Base-by-base conservation (phyloP, 805 yeast species). In the Brettanomyces sp. region DNA sequence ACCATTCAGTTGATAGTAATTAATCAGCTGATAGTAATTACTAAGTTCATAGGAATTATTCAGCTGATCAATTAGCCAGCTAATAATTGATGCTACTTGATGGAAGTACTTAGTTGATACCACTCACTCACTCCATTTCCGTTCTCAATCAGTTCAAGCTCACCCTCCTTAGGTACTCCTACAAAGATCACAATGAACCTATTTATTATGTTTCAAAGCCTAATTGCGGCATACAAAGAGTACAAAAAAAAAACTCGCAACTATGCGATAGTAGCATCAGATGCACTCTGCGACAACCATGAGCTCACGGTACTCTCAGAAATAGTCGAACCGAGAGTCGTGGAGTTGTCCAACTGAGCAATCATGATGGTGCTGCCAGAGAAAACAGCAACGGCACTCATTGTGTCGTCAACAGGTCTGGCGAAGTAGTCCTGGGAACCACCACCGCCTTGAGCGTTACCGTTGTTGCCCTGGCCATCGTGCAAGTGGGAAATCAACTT, bases 351-450 rank as follows among this genome's bases (percentile, higher is more conserved):
- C 46, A 89, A 76, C 51, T 73, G 68, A 51, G 78, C 77, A 57
- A 87, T 65, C 59, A 77, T 76, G 54, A 88, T 73, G 36, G 67
- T 51, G 50, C 73, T 69, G 49, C 75, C 71, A 52, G 76, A 70
- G 69, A 93, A 91, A 60, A 93, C 70, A 49, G 77, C 96, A 54
- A 96, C 98, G 59, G 93, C 96, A 74, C 86, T 88, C 73, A 88
- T 69, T 39, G 95, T 70, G 21, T 79, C 73, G 50, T 70, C 59
- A 40, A 84, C 76, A 57, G 99, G 99, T 77, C 99, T 88, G 22
- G 65, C 58, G 65, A 93, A 86, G 76, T 83, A 91, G 70, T 91
- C 93, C 52, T 80, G 72, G 50, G 95, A 95, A 63, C 91, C 95
- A 58, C 96, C 97, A 65, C 87, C 88, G 18, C 40, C 30, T 41